Evolutionary conservation across 2,329 filamentous ascomycete genomes (phyloP).

Genomic region (Hypoxylon sp.): DNA sequence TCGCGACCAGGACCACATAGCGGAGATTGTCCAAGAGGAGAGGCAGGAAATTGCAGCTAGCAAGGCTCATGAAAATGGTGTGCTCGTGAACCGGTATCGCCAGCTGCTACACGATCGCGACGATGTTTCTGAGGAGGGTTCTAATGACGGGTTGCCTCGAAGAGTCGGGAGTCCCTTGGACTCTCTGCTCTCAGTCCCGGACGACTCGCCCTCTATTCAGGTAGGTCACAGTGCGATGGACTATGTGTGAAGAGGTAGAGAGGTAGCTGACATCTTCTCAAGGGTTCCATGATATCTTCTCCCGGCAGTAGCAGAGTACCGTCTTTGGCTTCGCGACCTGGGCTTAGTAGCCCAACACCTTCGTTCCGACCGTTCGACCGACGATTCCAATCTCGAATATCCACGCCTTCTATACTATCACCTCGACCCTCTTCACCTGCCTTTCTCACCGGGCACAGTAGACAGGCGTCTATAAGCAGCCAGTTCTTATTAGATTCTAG

Average conservation of each 20-base stretch:
- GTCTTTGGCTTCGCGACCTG: conserved; percentile 74
- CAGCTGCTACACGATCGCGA: conserved; percentile 60
- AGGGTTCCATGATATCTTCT: conserved; percentile 73
- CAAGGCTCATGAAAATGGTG: conserved; percentile 49
- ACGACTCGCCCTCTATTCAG: conserved; percentile 86
- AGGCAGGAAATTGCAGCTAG: conserved; percentile 43
- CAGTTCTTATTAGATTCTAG: conserved; percentile 71
- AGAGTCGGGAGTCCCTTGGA: conserved; percentile 75
- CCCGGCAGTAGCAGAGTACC: conserved; percentile 80
- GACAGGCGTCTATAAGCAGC: conserved; percentile 82
- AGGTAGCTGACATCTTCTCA: conserved; percentile 47
- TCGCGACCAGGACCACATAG: conserved; percentile 53
- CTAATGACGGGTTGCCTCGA: conserved; percentile 64
- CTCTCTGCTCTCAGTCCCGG: conserved; percentile 78
- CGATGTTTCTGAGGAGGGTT: conserved; percentile 64
- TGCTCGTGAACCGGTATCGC: conserved; percentile 58
- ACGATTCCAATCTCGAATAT: conserved; percentile 89
- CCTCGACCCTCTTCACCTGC: conserved; percentile 82
- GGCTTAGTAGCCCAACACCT: conserved; percentile 77
- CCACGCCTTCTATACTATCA: conserved; percentile 68
- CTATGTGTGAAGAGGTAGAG: conserved; percentile 21
- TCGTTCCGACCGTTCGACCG: conserved; percentile 94
- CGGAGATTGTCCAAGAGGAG: conserved; percentile 54
- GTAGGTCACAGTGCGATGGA: conserved; percentile 58
- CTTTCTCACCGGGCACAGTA: conserved; percentile 80